phyloP scores from a whole-genome alignment of 2,329 filamentous ascomycete species.

The Dothideomycetidae sp. region DNA sequence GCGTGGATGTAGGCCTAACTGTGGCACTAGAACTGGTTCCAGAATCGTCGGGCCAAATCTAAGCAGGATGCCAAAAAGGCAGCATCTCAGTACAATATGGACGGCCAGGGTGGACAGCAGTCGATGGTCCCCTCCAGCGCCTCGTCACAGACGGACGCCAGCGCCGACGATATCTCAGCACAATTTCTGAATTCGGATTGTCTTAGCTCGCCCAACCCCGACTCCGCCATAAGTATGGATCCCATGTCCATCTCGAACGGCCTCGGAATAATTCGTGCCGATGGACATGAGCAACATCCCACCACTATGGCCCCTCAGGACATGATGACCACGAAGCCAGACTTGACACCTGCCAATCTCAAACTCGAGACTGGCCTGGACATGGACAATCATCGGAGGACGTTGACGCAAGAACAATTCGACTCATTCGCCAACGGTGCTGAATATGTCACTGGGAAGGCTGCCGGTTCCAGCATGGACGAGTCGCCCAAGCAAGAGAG shows the following conservation, averaged over 20 bases:
- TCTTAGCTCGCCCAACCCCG: slow-evolving; percentile 19
- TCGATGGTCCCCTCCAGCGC: slow-evolving; percentile 2
- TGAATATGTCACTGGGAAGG: slow-evolving; percentile 5
- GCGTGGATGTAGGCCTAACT: slow-evolving; percentile 19
- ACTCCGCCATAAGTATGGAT: slow-evolving; percentile 9
- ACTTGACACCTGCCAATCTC: slow-evolving; percentile 3
- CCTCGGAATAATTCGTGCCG: slow-evolving; percentile 7
- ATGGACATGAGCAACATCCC: background rate
- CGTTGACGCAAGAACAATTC: slow-evolving; percentile 25
- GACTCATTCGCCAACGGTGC: slow-evolving; percentile 20
- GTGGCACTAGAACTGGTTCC: slow-evolving; percentile 36
- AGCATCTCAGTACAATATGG: slow-evolving; percentile 12
- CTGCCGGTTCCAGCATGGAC: background rate
- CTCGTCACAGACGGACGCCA: slow-evolving; percentile 12
- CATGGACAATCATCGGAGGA: slow-evolving; percentile 22
- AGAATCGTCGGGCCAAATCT: slow-evolving; percentile 38
- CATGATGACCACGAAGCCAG: slow-evolving; percentile 2
- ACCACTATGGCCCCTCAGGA: slow-evolving; percentile 9
- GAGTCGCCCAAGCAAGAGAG: slow-evolving; percentile 7
- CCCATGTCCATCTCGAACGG: slow-evolving; percentile 12
- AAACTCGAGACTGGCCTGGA: slow-evolving; percentile 5
- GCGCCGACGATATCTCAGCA: slow-evolving; percentile 21
- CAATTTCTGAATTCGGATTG: slow-evolving; percentile 20
- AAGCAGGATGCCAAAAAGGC: slow-evolving; percentile 39
- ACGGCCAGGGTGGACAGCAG: slow-evolving; percentile 8